Evolutionary conservation across 371 early-diverging fungal species (phyloP).

Genomic region (Lichtheimia corymbifera): DNA sequence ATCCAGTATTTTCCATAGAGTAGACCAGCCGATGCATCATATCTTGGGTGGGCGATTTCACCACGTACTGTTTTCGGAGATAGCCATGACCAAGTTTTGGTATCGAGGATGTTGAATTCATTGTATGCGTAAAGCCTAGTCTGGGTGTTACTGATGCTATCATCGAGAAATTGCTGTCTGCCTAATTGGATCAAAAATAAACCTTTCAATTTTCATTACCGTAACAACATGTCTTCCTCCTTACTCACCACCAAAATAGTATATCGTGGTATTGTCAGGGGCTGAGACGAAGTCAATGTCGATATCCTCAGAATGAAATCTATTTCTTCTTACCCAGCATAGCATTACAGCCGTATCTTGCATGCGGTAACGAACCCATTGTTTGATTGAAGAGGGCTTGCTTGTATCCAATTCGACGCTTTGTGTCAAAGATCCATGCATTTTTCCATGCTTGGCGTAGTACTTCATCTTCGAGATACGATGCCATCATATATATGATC

Average conservation of each 20-base stretch:
- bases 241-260: conserved; percentile 6
- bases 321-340: neutral
- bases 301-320: too few relatives aligned
- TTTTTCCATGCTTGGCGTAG: neutral
- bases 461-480: neutral
- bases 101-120: neutral
- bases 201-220: neutral
- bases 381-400: neutral
- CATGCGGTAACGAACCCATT: neutral
- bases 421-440: neutral
- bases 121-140: neutral
- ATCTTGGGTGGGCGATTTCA: neutral
- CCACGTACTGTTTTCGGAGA: neutral
- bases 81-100: neutral
- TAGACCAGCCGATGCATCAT: neutral
- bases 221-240: neutral
- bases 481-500: neutral
- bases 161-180: neutral
- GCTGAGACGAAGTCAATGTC: too few relatives aligned
- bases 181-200: neutral
- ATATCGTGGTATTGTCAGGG: neutral
- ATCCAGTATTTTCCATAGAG: neutral
- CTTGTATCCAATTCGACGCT: too few relatives aligned
- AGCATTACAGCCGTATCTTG: neutral
- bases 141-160: neutral